Base-by-base conservation (phyloP, 306 rosid genomes). In the Pueraria montana region DNA sequence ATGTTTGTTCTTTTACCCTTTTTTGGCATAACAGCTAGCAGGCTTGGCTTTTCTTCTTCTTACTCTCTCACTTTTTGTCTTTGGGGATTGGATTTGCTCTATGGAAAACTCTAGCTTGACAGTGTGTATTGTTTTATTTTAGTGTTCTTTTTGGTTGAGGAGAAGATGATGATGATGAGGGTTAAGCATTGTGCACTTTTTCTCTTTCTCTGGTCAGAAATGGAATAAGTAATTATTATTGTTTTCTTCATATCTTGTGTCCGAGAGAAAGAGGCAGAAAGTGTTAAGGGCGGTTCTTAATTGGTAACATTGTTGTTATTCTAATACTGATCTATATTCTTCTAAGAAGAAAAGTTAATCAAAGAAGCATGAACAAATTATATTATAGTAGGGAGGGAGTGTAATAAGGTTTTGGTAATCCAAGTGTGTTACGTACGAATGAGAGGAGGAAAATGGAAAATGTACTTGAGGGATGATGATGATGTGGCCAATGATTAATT, bases 231-330 rank as follows among this genome's bases (percentile, higher is more conserved):
- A 46, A 77, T 72, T 40, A 77, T 72, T 40, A 66, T 24, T 9
- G 30, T 68, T 21, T 78, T 65, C 26, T 71, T 78, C 77, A 48
- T 62, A 75, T 84, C 46, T 56, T 74, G 81, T 92, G 98, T 95
- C 93, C 82, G 90, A 80, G 64, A 71, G 91, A 84, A 72, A 92
- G 94, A 89, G 93, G 94, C 98, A 93, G 93, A 93, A 93, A 93
- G 98, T 80, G 92, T 46, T 59, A 68, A 83, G 74, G 80, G 68
- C 83, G 83, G 83, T 88, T 84, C 49, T 49, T 76, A 65, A 90
- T 69, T 82, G 34, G 11, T 12, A 23, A 75, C 11, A 0, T 16
- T 83, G 76, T 85, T 89, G 78, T 83, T 76, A 63, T 59, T 23
- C 32, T 21, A 55, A 8, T 85, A 83, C 87, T 82, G 78, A 2